Base-by-base conservation (phyloP, 768 basidiomycete species). In the Dentipellis fragilis region DNA sequence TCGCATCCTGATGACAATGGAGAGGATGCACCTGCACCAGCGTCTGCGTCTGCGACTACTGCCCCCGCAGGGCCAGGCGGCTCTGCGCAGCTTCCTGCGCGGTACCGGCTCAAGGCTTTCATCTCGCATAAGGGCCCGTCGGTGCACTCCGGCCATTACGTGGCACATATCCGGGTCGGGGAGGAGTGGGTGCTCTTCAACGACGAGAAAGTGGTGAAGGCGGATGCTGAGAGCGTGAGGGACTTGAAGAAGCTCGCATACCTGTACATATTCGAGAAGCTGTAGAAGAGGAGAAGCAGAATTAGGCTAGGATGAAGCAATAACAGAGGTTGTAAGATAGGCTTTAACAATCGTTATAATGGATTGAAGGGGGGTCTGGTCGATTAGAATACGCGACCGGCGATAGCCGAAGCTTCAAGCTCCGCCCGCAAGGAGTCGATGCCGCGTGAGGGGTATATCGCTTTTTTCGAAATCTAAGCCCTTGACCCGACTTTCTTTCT, bases 111-210 rank as follows among this genome's bases (percentile, higher is more conserved):
- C 29, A 89, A 93, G 66, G 93, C 90, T 9, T 99, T 98, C 73
- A 84, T 99, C 64, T 96, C 93, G 51, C 95, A 99, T 75, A 98
- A 96, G 65, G 94, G 95, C 0, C 89, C 90, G 0, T 93, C 90
- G 0, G 92, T 94, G 22, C 95, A 97, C 66, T 95, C 92, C 0
- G 94, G 87, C 0, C 94, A 93, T 63, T 95, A 96, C 63, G 90
- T 94, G 11, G 89, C 89, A 22, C 90, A 94, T 65, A 77, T 91
- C 34, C 73, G 77, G 53, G 49, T 63, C 5, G 79, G 72, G 36
- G 80, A 76, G 19, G 75, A 76, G 10, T 95, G 95, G 92, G 87
- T 94, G 55, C 68, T 98, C 64, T 96, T 93, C 69, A 96, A 97
- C 63, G 95, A 97, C 66, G 93, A 94, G 72, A 95, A 93, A 72